These are phyloP conservation scores for Penicillium expansum DNA, from an alignment of 2,329 filamentous ascomycete species.

Conservation along the genomic window DNA sequence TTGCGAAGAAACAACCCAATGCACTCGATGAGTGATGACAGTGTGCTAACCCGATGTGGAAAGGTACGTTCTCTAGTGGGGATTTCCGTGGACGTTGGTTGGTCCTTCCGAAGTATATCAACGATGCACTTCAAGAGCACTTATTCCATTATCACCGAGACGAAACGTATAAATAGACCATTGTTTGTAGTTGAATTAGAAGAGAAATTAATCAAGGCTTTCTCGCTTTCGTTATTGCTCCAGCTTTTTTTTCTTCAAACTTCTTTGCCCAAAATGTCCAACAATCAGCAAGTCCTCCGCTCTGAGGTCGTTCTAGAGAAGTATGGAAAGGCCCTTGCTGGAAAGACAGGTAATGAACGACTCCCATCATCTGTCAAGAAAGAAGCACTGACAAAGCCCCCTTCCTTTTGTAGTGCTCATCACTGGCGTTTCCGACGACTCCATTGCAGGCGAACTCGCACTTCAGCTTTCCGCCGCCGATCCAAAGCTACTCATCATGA, in stretches of 20 bases:
- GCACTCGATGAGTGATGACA: conserved; percentile 8
- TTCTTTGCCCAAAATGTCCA: conserved; percentile 6
- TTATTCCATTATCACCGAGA: background rate
- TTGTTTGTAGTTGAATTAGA: rapidly evolving
- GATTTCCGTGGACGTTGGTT: background rate
- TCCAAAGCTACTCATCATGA: conserved; percentile 23
- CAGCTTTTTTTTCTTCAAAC: background rate
- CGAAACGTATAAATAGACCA: background rate
- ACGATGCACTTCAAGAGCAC: background rate
- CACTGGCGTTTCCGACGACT: conserved; percentile 22
- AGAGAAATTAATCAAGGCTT: background rate
- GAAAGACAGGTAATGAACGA: conserved; percentile 16
- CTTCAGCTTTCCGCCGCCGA: conserved; percentile 19
- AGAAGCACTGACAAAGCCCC: background rate
- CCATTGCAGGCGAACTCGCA: conserved; percentile 27
- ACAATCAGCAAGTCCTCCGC: conserved; percentile 15
- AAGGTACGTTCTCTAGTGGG: background rate
- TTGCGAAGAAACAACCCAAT: background rate
- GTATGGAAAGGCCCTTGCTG: conserved; percentile 17
- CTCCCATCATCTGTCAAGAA: background rate
- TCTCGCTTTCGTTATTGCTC: background rate
- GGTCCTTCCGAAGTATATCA: background rate
- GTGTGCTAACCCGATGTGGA: conserved; percentile 4
- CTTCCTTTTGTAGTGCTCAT: conserved; percentile 19
- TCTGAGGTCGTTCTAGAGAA: conserved; percentile 21